Evolutionary conservation across 805 yeast genomes (phyloP), one percentile per base, ranked within the genome.

Genomic region (Scheffersomyces ergatensis): DNA sequence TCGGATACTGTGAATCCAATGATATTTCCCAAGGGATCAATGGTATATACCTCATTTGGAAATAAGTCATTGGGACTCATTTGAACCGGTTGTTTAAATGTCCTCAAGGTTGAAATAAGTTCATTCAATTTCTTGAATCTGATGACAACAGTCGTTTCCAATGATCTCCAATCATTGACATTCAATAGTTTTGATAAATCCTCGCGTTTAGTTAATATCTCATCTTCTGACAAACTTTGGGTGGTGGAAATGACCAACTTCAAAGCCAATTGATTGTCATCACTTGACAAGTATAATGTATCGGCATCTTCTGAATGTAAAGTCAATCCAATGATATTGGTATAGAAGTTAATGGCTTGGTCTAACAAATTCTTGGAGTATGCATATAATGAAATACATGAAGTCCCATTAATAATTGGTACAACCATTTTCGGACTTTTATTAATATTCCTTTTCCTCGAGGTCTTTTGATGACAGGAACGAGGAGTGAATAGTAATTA

Each of bases 21-120:
- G 21, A 89, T 61, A 50, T 79, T 77, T 15, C 96, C 96, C 47
- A 89, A 66, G 7, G 98, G 97, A 60, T 92, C 97, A 19, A 85
- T 57, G 6, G 81, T 76, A 60, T 83, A 88, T 5, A 85, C 68
- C 60, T 88, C 95, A 49, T 77, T 73, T 4, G 97, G 96, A 41
- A 76, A 77, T 41, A 83, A 65, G 35, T 80, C 85, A 42, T 82
- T 80, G 4, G 98, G 97, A 51, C 75, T 70, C 18, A 78, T 70
- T 60, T 83, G 90, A 40, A 65, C 68, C 12, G 72, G 65, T 34
- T 53, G 45, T 1, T 63, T 51, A 4, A 51, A 47, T 13, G 54
- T 48, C 35, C 60, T 47, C 19, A 76, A 59, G n/a, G 55, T 49
- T 34, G 42, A 49, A 26, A 74, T 60, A 40, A 76, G 44, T 34